Evolutionary conservation across 2,329 filamentous ascomycete species (phyloP).

Genomic region (Aspergillus ruber): DNA sequence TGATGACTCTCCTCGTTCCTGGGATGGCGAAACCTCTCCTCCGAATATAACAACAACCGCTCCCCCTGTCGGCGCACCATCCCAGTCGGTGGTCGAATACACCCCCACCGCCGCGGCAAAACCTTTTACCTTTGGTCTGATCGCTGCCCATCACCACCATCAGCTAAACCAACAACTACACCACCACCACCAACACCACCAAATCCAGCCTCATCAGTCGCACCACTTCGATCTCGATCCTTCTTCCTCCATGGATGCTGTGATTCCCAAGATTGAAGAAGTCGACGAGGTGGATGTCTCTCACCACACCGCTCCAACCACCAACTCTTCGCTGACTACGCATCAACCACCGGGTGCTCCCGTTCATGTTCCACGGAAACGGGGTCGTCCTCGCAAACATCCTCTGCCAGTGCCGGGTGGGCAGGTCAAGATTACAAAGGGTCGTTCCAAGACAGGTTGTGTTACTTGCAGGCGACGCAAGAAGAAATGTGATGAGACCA

Average conservation of each 20-base stretch:
- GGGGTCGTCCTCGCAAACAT: conserved; percentile 78
- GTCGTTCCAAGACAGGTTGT: conserved; percentile 54
- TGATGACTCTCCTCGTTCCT: conserved; percentile 26
- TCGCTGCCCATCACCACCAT: neutral
- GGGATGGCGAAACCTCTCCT: conserved; percentile 18
- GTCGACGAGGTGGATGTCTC: conserved; percentile 37
- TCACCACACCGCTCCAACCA: conserved; percentile 9
- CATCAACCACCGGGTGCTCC: conserved; percentile 19
- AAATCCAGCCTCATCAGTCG: conserved; percentile 15
- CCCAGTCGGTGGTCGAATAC: conserved; percentile 1
- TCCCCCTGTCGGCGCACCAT: conserved; percentile 2
- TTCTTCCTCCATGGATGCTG: conserved; percentile 23
- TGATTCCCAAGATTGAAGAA: conserved; percentile 52
- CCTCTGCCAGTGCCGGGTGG: conserved; percentile 56
- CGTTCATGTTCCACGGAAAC: conserved; percentile 48
- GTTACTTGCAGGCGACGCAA: conserved; percentile 55
- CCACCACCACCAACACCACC: conserved; percentile 11
- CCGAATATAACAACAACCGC: conserved; percentile 12
- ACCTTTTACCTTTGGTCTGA: conserved; percentile 1
- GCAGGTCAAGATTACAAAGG: conserved; percentile 68
- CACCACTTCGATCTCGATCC: conserved; percentile 15
- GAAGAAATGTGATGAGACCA: conserved; percentile 52
- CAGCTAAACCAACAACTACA: neutral
- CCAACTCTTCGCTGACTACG: conserved; percentile 1
- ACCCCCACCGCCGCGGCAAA: conserved; percentile 5